phyloP scores from a whole-genome alignment of 768 basidiomycete species.

The Flagelloscypha sp. region DNA sequence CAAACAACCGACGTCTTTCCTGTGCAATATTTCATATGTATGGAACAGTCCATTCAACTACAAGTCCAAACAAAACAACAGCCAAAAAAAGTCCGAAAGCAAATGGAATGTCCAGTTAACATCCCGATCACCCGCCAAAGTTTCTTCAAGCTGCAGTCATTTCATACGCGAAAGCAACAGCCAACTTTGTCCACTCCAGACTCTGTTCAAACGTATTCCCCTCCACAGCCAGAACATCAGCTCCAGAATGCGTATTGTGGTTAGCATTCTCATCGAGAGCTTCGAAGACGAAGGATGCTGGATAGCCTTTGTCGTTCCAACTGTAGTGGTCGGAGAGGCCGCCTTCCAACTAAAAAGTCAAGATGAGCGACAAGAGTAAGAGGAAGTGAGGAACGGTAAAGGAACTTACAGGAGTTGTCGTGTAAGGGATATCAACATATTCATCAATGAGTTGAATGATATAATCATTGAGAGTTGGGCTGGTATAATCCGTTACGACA shows the following conservation, averaged over 20 bases:
- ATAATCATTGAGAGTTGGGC: slow-evolving; percentile 31
- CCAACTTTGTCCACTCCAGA: slow-evolving; percentile 52
- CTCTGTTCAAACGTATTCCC: slow-evolving; percentile 36
- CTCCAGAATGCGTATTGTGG: slow-evolving; percentile 16
- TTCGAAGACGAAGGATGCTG: slow-evolving; percentile 33
- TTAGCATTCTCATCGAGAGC: slow-evolving; percentile 16
- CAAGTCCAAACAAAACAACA: too few relatives aligned
- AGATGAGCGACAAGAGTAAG: too few relatives aligned
- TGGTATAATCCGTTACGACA: slow-evolving; percentile 22
- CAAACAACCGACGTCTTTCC: too few relatives aligned
- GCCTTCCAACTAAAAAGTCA: too few relatives aligned
- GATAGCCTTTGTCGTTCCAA: slow-evolving; percentile 35
- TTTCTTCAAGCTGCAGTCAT: too few relatives aligned
- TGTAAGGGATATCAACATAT: slow-evolving; percentile 35
- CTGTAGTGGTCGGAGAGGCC: slow-evolving; percentile 27
- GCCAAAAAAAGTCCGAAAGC: too few relatives aligned
- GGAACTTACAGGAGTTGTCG: slow-evolving; percentile 28
- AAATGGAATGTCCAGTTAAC: too few relatives aligned
- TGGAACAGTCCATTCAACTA: too few relatives aligned
- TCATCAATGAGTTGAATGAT: slow-evolving; percentile 30
- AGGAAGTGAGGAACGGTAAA: not conserved
- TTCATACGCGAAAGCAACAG: slow-evolving; percentile 47
- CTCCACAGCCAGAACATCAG: slow-evolving; percentile 25
- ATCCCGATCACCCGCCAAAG: too few relatives aligned
- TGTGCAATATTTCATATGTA: too few relatives aligned